Percentiles rank a stretch among this genome's conserved stretches.
Conservation (phyloP, 164 flowering plant genomes). For the Euptelea pleiosperma region DNA sequence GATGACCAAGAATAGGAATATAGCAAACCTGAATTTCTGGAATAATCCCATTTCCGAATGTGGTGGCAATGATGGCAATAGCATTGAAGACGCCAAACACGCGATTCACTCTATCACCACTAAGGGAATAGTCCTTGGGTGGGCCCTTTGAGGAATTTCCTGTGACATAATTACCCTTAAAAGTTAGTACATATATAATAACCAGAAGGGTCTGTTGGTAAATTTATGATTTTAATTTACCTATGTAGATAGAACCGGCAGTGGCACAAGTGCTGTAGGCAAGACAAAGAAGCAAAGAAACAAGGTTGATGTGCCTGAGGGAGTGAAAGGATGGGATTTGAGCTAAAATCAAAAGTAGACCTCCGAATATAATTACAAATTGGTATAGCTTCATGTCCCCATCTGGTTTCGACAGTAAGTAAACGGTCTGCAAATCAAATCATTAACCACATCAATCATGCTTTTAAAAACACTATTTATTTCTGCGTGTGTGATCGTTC, state of each 20-base stretch:
- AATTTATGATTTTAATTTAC: no score
- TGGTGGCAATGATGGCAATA: constrained; percentile 80
- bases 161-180: constrained; percentile 11
- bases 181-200: background rate
- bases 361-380: constrained; percentile 74
- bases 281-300: constrained; percentile 68
- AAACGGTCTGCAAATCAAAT: constrained; percentile 54
- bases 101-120: constrained; percentile 26
- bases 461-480: no score
- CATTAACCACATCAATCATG: no score
- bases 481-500: no score
- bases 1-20: no score
- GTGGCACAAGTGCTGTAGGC: constrained; percentile 75
- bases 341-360: constrained; percentile 68
- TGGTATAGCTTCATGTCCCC: constrained; percentile 72
- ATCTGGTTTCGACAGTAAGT: constrained; percentile 49
- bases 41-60: constrained; percentile 91
- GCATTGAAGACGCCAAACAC: constrained; percentile 78
- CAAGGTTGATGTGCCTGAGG: constrained; percentile 74
- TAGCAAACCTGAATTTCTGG: constrained; percentile 95
- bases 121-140: constrained; percentile 56
- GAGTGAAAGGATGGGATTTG: constrained; percentile 97
- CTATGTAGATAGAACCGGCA: constrained; percentile 70
- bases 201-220: no score
- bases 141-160: constrained; percentile 75